Evolutionary conservation across 192 early-diverging fungal species (phyloP), one percentile per base, ranked within the genome.

Genomic region (Coemansia sp.): DNA sequence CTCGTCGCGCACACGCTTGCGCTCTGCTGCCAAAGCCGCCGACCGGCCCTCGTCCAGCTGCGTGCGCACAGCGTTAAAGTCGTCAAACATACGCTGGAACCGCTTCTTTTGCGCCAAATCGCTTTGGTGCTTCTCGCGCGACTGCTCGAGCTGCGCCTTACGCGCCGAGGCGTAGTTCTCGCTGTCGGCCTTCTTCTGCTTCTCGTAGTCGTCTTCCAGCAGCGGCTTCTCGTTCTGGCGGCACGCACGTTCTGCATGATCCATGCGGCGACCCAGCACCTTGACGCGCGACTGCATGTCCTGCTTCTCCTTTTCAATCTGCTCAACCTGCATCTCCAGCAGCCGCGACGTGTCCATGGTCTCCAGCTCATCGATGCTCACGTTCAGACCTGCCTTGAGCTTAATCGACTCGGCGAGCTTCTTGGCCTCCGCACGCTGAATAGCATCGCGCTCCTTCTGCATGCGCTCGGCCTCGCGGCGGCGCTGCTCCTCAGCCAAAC

Each of bases 231-330:
- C 97, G 59, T 88, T 87, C 72, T 89, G 86, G 65, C 96, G 92
- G 83, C 83, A 91, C 14, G 96, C 97, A 71, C 97, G 93, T 81
- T 96, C 95, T 16, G 88, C 84, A 72, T 95, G 93, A 80, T 99
- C 97, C 26, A 90, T 61, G 63, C 88, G 85, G 76, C 95, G 94
- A 57, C 82, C 81, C 61, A 91, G 82, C 16, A 81, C 53, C 79
- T 88, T 89, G 64, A 93, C 83, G 66, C 93, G 91, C 55, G 83
- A 78, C 65, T 87, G 85, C 69, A 91, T 82, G 69, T 94, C 94
- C 29, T 82, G 82, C 81, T 91, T 89, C 74, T 95, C 94, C 74
- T 95, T 91, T 78, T 99, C 92, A 26, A 97, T 69, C 67, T 95
- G 88, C 71, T 93, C 87, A 16, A 92, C 85, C 86, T 97, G 93